Evolutionary conservation across 805 yeast genomes (phyloP).

Genomic region (Candida nonsorbophila): DNA sequence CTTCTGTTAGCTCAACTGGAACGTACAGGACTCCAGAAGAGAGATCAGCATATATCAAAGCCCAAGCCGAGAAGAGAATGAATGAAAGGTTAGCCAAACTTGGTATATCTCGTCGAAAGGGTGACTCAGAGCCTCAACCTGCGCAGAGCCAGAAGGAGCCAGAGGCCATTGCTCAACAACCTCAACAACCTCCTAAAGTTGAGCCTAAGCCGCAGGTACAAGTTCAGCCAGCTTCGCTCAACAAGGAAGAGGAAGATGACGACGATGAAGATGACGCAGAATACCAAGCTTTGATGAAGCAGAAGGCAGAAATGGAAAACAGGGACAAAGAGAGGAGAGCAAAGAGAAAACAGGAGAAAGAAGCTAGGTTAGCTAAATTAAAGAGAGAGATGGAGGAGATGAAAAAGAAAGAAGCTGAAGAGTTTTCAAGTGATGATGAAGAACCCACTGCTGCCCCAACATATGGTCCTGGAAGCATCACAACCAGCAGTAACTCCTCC

Average conservation of each 20-base stretch:
- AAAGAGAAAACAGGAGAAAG: constrained; percentile 54
- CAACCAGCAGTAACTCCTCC: constrained; percentile 3
- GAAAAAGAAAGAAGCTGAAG: constrained; percentile 28
- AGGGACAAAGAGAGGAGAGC: constrained; percentile 37
- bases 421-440: constrained; percentile 9
- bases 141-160: no score
- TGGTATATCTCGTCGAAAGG: constrained; percentile 51
- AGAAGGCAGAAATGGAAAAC: constrained; percentile 40
- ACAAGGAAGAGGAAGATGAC: constrained; percentile 9
- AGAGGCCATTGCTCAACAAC: constrained; percentile 4
- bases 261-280: constrained; percentile 41
- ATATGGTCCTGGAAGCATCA: constrained; percentile 11
- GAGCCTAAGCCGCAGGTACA: constrained; percentile 1
- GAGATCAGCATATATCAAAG: constrained; percentile 74
- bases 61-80: constrained; percentile 73
- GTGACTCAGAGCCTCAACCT: no score
- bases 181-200: constrained; percentile 5
- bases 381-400: constrained; percentile 56
- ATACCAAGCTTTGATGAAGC: constrained; percentile 44
- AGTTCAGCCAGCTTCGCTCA: constrained; percentile 7
- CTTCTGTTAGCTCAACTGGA: constrained; percentile 4
- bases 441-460: constrained; percentile 11
- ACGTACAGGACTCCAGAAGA: constrained; percentile 51
- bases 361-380: constrained; percentile 52
- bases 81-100: constrained; percentile 76